Percentiles rank a stretch among this genome's conserved stretches.
Conservation (phyloP, 169 alveolate genomes). For the Plasmodium ovale region DNA sequence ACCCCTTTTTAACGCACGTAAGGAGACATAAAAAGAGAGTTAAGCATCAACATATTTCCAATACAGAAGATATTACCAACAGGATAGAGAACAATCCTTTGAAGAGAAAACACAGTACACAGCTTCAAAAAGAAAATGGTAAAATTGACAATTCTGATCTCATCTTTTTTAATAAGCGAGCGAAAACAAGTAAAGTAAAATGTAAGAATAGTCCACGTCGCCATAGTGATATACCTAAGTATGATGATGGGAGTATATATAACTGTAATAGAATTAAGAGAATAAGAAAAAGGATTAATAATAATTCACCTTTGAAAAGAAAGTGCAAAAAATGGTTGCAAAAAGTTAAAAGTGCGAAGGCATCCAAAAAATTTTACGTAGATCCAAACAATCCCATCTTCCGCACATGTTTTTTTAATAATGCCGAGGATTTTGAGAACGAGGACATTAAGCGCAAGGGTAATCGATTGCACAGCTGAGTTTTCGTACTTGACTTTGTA, state of each 20-base stretch:
- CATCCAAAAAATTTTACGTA: too few species aligned
- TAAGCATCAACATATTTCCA: too few species aligned
- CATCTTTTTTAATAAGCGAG: constrained; percentile 7
- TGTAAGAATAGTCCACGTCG: constrained; percentile 30
- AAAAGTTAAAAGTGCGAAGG: too few species aligned
- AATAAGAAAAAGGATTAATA: too few species aligned
- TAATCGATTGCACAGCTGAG: neutral
- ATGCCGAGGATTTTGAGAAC: constrained; percentile 44
- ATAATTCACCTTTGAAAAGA: too few species aligned
- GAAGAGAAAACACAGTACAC: constrained; percentile 68
- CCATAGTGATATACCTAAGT: constrained; percentile 39
- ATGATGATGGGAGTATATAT: too few species aligned
- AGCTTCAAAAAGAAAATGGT: constrained; percentile 26
- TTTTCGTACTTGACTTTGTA: too few species aligned
- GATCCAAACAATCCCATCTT: constrained; percentile 20
- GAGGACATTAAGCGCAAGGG: constrained; percentile 49
- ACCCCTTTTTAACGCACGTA: too few species aligned
- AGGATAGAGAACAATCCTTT: neutral
- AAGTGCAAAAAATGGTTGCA: neutral
- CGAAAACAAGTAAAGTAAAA: neutral
- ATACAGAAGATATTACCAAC: neutral
- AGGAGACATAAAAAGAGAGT: neutral
- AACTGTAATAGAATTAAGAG: too few species aligned
- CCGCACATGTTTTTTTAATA: constrained; percentile 42
- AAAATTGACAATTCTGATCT: constrained; percentile 28